A percentile compares a stretch with the other conserved stretches of the same genome.
Conservation (phyloP, 768 basidiomycete genomes). For the Trametes gibbosa region DNA sequence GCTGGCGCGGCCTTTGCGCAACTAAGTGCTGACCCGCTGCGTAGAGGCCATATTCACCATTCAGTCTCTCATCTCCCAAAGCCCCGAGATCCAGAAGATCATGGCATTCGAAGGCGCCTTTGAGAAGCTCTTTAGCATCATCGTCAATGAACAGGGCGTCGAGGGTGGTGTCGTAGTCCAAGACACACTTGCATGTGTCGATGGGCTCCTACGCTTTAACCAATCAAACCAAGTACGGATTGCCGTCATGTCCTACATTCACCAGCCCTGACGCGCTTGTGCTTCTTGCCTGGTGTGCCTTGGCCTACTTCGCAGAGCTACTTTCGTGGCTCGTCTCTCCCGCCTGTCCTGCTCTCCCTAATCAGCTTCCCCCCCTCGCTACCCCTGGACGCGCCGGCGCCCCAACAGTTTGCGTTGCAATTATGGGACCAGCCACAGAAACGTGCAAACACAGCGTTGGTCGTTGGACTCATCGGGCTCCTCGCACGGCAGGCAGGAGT, state of each 20-base stretch:
- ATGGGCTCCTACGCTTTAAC: slow-evolving; percentile 87
- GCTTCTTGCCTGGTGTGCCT: slow-evolving; percentile 15
- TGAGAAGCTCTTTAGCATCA: slow-evolving; percentile 89
- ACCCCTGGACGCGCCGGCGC: slow-evolving; percentile 54
- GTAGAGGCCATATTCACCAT: slow-evolving; percentile 82
- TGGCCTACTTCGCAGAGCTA: slow-evolving; percentile 68
- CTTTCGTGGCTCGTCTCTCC: slow-evolving; percentile 85
- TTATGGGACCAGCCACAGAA: slow-evolving; percentile 92
- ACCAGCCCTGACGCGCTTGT: slow-evolving; percentile 10
- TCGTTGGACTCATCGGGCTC: slow-evolving; percentile 83
- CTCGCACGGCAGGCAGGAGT: slow-evolving; percentile 50
- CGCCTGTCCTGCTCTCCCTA: slow-evolving; percentile 62
- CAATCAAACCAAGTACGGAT: slow-evolving; percentile 82
- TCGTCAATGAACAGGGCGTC: slow-evolving; percentile 84
- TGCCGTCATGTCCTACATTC: slow-evolving; percentile 14
- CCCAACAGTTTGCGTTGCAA: slow-evolving; percentile 90
- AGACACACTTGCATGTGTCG: slow-evolving; percentile 83
- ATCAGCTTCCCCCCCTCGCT: slow-evolving; percentile 69
- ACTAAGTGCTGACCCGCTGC: neutral
- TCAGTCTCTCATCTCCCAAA: slow-evolving; percentile 78
- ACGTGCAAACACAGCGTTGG: slow-evolving; percentile 70
- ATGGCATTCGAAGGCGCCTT: slow-evolving; percentile 97
- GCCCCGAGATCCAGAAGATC: slow-evolving; percentile 93
- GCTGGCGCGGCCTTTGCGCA: neutral
- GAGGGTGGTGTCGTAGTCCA: slow-evolving; percentile 87